These are phyloP conservation scores for Oenanthe sinensis DNA, from an alignment of 129 eudicot species.

Conservation along the genomic window DNA sequence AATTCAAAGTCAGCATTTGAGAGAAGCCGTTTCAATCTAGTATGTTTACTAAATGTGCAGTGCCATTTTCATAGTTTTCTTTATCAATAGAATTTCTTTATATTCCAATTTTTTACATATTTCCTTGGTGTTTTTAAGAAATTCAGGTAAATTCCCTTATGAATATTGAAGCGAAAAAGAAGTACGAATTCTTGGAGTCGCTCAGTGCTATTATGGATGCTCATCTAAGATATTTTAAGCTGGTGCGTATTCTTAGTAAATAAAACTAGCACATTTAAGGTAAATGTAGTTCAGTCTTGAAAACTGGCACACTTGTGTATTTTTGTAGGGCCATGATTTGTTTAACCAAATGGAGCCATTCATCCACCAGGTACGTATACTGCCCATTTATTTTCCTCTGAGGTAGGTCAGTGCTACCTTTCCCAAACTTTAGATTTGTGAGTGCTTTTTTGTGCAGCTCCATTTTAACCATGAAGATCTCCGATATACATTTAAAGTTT, in stretches of 20 bases:
- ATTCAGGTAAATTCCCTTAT: constrained; percentile 83
- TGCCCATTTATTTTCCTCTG: background rate
- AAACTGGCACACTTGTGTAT: constrained; percentile 15
- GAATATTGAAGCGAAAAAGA: constrained; percentile 91
- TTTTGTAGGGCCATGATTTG: constrained; percentile 70
- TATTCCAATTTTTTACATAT: constrained; percentile 14
- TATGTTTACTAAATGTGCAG: constrained; percentile 37
- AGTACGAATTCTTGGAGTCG: constrained; percentile 87
- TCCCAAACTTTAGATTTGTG: background rate
- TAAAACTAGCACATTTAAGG: background rate
- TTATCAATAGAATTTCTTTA: background rate
- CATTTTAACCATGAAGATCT: background rate
- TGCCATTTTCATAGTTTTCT: background rate
- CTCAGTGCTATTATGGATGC: constrained; percentile 99
- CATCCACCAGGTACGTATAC: constrained; percentile 64
- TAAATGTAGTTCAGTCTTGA: constrained; percentile 1
- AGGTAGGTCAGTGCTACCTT: background rate
- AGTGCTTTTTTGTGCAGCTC: background rate
- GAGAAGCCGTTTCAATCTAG: constrained; percentile 94
- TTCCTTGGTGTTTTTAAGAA: constrained; percentile 50
- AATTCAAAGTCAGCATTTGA: constrained; percentile 90
- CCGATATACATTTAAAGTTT: background rate
- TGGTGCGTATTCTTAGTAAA: constrained; percentile 38
- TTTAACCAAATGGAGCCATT: constrained; percentile 90
- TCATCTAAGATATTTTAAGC: constrained; percentile 87